Conservation (phyloP, 2,329 filamentous ascomycete genomes). For the Akanthomyces uredinophilus region DNA sequence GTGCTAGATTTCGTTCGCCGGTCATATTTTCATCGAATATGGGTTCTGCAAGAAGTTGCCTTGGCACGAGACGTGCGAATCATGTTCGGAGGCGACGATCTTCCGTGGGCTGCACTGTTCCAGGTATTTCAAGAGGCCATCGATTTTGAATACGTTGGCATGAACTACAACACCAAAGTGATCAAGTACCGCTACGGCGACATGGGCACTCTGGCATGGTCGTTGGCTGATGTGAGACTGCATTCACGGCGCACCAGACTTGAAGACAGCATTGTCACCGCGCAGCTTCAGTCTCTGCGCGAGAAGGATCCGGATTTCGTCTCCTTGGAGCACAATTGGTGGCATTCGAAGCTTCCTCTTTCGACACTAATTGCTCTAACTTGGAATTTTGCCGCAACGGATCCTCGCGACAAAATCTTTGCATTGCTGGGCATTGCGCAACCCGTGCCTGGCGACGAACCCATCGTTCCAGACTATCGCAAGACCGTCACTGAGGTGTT, state of each 20-base stretch:
- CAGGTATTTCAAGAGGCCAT: conserved; percentile 11
- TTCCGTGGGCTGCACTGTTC: not conserved
- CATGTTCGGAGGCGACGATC: conserved; percentile 16
- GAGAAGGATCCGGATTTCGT: conserved; percentile 1
- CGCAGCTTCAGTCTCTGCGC: not conserved
- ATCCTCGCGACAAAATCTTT: conserved; percentile 20
- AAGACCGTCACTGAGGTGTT: conserved; percentile 11
- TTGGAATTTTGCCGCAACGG: conserved; percentile 15
- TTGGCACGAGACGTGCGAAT: conserved; percentile 14
- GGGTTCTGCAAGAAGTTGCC: conserved; percentile 19
- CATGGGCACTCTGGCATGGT: conserved; percentile 13
- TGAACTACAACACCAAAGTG: conserved; percentile 4
- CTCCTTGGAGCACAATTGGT: not conserved
- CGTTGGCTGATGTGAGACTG: not conserved
- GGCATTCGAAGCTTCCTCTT: conserved; percentile 2
- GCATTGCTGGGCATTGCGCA: conserved; percentile 17
- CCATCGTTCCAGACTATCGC: conserved; percentile 15
- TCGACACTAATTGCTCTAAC: conserved; percentile 13
- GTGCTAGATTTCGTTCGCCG: conserved; percentile 8
- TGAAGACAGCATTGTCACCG: conserved; percentile 4
- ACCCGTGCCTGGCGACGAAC: not conserved
- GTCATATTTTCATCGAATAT: conserved; percentile 19
- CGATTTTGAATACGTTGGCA: conserved; percentile 9
- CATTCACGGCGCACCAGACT: conserved; percentile 9
- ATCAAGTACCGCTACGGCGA: conserved; percentile 12